A percentile compares a stretch with the other conserved stretches of the same genome.
Conservation (phyloP, 1,284 basidiomycete species). For the Vanrija sp. region DNA sequence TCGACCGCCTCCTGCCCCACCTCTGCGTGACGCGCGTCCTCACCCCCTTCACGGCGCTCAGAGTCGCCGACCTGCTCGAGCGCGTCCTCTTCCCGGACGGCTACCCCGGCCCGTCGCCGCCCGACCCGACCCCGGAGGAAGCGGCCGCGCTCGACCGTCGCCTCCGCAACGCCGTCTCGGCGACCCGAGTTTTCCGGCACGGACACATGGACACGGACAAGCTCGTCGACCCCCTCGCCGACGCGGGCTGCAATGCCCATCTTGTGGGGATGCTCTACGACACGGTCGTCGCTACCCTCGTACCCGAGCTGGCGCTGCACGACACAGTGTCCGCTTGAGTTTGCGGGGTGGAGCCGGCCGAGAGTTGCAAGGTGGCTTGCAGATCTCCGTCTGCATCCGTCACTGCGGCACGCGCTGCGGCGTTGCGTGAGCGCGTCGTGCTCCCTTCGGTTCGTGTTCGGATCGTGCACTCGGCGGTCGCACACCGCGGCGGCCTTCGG, state of each 20-base stretch:
- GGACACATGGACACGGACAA: not conserved
- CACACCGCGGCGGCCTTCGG: no score
- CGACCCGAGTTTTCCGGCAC: not conserved
- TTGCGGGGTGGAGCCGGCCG: no score
- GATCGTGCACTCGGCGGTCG: no score
- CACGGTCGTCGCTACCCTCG: conserved; percentile 21
- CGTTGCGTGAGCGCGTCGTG: no score
- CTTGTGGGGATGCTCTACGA: conserved; percentile 37
- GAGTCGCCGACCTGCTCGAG: conserved; percentile 27
- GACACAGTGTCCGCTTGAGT: no score
- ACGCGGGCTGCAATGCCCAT: conserved; percentile 40
- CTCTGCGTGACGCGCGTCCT: conserved; percentile 19
- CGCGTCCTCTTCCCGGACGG: conserved; percentile 41
- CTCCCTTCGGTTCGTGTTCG: no score
- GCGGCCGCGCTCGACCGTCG: conserved; percentile 4
- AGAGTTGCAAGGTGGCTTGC: no score
- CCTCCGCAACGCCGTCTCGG: not conserved
- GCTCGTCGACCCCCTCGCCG: conserved; percentile 27
- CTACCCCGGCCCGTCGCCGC: conserved; percentile 34
- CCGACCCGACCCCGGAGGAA: conserved; percentile 40
- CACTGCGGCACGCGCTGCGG: no score
- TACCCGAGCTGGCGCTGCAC: conserved; percentile 27
- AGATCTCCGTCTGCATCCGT: no score
- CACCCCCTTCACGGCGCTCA: conserved; percentile 16
- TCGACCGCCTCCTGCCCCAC: conserved; percentile 37